Base-by-base conservation (phyloP, 225 moss, liverwort and hornwort species). In the Polytrichum formosum region DNA sequence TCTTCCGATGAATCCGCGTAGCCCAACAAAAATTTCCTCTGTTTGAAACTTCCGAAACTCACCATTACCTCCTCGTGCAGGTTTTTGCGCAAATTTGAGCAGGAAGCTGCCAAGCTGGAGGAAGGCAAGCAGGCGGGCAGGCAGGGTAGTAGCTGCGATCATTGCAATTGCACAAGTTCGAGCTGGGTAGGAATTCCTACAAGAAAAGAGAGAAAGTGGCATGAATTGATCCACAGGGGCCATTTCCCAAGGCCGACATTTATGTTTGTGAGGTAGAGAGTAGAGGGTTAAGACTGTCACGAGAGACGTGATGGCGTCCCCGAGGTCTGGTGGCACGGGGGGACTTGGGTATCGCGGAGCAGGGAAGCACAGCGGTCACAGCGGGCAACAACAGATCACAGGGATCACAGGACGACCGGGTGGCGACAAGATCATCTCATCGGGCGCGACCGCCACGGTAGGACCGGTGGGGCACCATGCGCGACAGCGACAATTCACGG, bases 301-400 rank as follows among this genome's bases (percentile, higher is more conserved):
- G 82, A 46, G 20, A 61, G 75, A 73, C 61, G 58, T 67, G 73
- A 86, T 86, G 86, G 78, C 78, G 10, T 86, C 86, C 75, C 86
- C 86, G 28, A 75, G 83, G 83, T 80, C 86, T 70, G 64, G 80
- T 26, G 80, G 77, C 0, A 76, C 83, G 25, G 86, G 83, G 29
- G 86, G 83, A 1, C 83, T 86, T 0, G 86, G 86, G 55, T 86
- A 83, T 68, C 86, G 86, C 55, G 85, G 85, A 67, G 69, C 82
- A 56, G 85, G 82, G 70, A 80, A 83, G 73, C 82, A 86, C 46
- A 78, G 71, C 70, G 61, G 28, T 70, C 19, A 37, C 23, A 2
- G 33, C 7, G 54, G 58, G 61, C 2, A 77, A 76, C 70, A 76
- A 84, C 58, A 79, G 79, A 28, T 73, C 69, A 23, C 79, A 79